phyloP scores from a whole-genome alignment of 371 early-diverging fungal species.

The Synchytrium microbalum region DNA sequence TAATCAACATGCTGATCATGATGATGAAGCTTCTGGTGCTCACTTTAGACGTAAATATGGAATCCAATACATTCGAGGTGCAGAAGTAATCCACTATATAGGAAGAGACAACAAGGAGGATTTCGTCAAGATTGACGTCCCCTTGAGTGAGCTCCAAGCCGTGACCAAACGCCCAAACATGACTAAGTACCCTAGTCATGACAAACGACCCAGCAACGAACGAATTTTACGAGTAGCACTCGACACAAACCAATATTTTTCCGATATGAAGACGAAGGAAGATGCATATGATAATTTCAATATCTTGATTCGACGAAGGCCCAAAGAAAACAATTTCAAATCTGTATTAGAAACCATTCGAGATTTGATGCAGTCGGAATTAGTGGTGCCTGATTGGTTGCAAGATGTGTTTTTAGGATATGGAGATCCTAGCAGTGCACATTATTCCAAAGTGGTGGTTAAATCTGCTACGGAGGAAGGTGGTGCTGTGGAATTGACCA shows the following conservation, averaged over 20 bases:
- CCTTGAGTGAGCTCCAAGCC: background rate
- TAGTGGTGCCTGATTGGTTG: conserved; percentile 83
- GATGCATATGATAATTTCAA: conserved; percentile 79
- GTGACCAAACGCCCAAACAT: background rate
- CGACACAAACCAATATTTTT: conserved; percentile 76
- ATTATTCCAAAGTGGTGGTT: background rate
- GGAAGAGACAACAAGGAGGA: no score
- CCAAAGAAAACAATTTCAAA: conserved; percentile 88
- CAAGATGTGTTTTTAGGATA: conserved; percentile 85
- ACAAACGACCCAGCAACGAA: conserved; percentile 28
- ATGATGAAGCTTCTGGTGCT: background rate
- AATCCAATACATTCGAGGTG: conserved; percentile 73
- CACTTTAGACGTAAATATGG: conserved; percentile 61
- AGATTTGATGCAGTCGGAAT: conserved; percentile 69
- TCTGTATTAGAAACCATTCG: conserved; percentile 82
- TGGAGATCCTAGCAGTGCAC: conserved; percentile 64
- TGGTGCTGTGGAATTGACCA: conserved; percentile 37
- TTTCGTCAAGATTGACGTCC: background rate
- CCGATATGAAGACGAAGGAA: conserved; percentile 27
- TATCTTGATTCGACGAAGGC: conserved; percentile 74
- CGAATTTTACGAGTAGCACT: conserved; percentile 71
- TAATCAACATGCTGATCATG: conserved; percentile 26
- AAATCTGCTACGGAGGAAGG: background rate
- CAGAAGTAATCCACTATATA: conserved; percentile 70
- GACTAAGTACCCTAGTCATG: conserved; percentile 41